Base-by-base conservation (phyloP, 495 filamentous ascomycete genomes). In the Hypoxylon lenormandii region DNA sequence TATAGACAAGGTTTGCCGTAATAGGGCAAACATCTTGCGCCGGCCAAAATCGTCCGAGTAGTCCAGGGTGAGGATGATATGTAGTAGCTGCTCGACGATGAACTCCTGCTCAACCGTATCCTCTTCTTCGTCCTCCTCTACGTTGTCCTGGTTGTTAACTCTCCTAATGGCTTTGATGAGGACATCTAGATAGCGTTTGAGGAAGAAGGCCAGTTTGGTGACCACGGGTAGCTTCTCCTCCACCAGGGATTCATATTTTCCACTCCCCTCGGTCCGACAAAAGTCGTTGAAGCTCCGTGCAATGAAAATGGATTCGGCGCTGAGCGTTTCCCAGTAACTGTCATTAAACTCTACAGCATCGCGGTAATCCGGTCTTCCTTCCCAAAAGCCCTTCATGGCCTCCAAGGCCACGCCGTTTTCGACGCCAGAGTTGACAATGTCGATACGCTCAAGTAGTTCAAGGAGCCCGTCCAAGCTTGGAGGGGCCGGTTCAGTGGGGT, bases 141-240 rank as follows among this genome's bases (percentile, higher is more conserved):
- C 82, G 12, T 77, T 78, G 6, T 87, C 86, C 40, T 85, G 83
- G 15, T 78, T 75, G 23, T 86, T 87, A 43, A 81, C 72, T 60
- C 85, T 80, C 66, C 82, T 81, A 60, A 94, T 84, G 38, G 84
- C 84, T 51, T 93, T 85, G 51, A 97, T 82, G 5, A 98, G 83
- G 13, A 86, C 85, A 64, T 90, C 89, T 69, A 93, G 83, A 72
- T 97, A 92, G 19, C 88, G 87, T 68, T 93, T 85, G 1, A 98
- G 83, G 76, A 89, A 90, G 72, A 90, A 92, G 8, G 92, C 94
- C 5, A 98, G 85, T 52, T 90, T 91, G 8, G 91, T 97, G 22
- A 97, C 92, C 79, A 96, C 94, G 0, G 96, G 96, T 79, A 99
- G 88, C 76, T 97, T 97, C 72, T 96, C 93, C 70, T 97, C 94